Conservation (phyloP, 2,329 filamentous ascomycete genomes). For the Fusarium haematococcum region DNA sequence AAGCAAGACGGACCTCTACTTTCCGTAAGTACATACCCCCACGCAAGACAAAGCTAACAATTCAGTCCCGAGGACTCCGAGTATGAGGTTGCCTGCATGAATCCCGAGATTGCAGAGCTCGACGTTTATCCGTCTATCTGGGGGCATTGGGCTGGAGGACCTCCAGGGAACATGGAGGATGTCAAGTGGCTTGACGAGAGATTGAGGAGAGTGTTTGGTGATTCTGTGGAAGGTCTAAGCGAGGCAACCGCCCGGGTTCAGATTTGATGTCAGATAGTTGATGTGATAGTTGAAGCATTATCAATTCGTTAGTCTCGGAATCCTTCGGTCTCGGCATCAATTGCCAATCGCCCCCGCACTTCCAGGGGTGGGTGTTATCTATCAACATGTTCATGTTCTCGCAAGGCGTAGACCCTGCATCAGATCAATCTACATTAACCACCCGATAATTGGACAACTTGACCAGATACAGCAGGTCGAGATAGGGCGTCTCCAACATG, state of each 20-base stretch:
- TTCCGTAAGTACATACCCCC: conserved; percentile 60
- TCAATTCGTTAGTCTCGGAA: neutral
- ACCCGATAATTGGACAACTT: neutral
- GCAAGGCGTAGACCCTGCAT: neutral
- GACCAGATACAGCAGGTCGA: neutral
- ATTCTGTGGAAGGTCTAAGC: neutral
- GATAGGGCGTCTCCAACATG: conserved; percentile 17
- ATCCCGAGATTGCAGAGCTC: conserved; percentile 47
- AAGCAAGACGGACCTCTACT: conserved; percentile 81
- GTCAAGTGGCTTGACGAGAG: conserved; percentile 75
- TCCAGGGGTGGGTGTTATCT: neutral
- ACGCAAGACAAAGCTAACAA: neutral
- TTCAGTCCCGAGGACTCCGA: conserved; percentile 76
- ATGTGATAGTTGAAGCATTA: neutral
- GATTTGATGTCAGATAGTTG: neutral
- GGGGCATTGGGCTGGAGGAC: conserved; percentile 72
- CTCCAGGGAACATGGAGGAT: conserved; percentile 77
- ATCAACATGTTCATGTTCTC: neutral
- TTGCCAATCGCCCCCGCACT: neutral
- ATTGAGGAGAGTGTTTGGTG: conserved; percentile 31
- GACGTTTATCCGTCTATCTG: conserved; percentile 56
- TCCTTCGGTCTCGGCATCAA: neutral
- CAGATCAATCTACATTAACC: neutral
- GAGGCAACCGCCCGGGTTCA: neutral
- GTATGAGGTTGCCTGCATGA: conserved; percentile 72